Conservation (phyloP, 225 moss, liverwort and hornwort species). For the Neckera pumila region DNA sequence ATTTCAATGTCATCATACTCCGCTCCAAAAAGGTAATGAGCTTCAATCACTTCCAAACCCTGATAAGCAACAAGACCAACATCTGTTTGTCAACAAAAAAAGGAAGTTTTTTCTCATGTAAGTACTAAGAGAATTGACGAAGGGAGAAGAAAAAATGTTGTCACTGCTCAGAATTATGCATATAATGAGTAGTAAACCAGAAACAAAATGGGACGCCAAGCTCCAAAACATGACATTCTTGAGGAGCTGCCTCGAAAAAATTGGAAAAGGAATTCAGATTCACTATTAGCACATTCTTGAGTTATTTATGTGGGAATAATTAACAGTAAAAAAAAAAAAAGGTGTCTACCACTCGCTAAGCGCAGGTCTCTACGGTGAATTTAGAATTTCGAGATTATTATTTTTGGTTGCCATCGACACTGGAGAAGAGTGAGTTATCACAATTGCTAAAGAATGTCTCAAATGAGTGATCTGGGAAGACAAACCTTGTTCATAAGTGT, state of each 20-base stretch:
- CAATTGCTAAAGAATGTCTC: neutral
- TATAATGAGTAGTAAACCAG: neutral
- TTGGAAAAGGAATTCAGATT: neutral
- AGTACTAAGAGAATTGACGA: neutral
- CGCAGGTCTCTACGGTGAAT: neutral
- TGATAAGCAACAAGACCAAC: conserved; percentile 6
- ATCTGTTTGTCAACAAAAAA: neutral
- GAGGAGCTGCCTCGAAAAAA: neutral
- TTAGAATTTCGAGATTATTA: neutral
- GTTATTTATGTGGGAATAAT: neutral
- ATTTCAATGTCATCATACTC: conserved; percentile 92
- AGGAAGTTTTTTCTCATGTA: too few relatives aligned
- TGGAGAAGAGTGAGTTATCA: neutral
- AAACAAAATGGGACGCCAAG: neutral
- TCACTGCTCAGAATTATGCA: neutral
- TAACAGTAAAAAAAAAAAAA: neutral
- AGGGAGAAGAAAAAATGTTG: neutral
- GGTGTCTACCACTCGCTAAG: neutral
- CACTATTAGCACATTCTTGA: neutral
- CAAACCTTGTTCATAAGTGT: conserved; percentile 96
- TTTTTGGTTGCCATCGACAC: neutral
- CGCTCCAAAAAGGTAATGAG: conserved; percentile 89
- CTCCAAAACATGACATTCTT: neutral
- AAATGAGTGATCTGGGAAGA: neutral
- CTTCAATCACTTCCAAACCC: conserved; percentile 98